Conservation (phyloP, 345 rosid genomes). For the Clarkia xantiana region DNA sequence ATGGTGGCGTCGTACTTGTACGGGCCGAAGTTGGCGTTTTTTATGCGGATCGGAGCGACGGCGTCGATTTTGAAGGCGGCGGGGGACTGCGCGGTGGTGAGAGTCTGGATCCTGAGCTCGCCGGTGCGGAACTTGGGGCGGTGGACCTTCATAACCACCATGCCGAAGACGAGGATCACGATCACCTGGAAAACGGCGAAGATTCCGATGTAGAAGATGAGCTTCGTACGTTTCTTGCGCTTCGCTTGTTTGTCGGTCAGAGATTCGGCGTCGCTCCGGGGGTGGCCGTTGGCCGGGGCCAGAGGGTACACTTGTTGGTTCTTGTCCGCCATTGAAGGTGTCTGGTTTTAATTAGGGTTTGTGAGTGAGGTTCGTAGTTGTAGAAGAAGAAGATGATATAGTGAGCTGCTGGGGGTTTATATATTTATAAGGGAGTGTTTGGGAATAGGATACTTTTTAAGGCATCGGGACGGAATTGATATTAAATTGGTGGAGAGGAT, state of each 20-base stretch:
- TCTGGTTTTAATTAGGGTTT: background rate
- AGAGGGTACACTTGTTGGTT: slow-evolving; percentile 6
- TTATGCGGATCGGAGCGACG: slow-evolving; percentile 9
- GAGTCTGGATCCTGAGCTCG: slow-evolving; percentile 1
- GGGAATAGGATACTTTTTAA: too few species aligned
- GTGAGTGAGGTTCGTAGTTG: background rate
- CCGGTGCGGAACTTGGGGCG: slow-evolving; percentile 14
- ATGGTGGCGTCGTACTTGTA: too few species aligned
- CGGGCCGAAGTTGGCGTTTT: slow-evolving; percentile 15
- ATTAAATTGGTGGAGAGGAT: background rate
- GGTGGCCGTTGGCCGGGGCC: slow-evolving; percentile 7
- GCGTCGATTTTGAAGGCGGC: slow-evolving; percentile 8
- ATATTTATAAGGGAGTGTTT: too few species aligned
- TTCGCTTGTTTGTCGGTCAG: slow-evolving; percentile 6
- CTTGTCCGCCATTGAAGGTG: slow-evolving; percentile 7
- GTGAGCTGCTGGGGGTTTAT: background rate
- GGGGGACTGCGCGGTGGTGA: background rate
- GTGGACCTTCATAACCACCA: slow-evolving; percentile 12
- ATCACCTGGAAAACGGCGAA: slow-evolving; percentile 17
- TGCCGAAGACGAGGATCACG: slow-evolving; percentile 10
- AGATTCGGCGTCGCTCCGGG: slow-evolving; percentile 4
- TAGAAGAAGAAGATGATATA: background rate
- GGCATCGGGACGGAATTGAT: too few species aligned
- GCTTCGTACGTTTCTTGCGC: slow-evolving; percentile 15
- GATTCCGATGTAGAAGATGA: slow-evolving; percentile 8